Evolutionary conservation across 768 basidiomycete species (phyloP).

Genomic region (Leucosporidium scottii): DNA sequence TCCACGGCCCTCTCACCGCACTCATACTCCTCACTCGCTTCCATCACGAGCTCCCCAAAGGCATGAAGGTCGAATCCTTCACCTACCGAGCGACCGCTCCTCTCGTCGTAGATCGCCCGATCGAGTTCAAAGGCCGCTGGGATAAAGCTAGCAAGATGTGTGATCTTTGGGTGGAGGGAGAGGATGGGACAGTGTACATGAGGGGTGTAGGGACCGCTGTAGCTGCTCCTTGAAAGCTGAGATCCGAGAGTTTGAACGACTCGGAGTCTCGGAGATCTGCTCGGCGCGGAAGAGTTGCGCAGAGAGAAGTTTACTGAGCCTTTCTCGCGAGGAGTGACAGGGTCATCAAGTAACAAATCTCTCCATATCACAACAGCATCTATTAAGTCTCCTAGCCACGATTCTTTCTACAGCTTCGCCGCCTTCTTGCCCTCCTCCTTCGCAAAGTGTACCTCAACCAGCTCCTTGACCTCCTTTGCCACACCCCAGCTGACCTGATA

Average conservation of each 20-base stretch:
- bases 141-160: background rate
- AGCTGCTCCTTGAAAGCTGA: too few relatives aligned
- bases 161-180: background rate
- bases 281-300: too few relatives aligned
- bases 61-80: background rate
- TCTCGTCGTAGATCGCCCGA: background rate
- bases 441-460: conserved; percentile 4
- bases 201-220: too few relatives aligned
- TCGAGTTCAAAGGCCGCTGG: background rate
- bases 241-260: too few relatives aligned
- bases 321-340: too few relatives aligned
- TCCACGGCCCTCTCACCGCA: background rate
- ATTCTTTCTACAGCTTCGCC: too few relatives aligned
- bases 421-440: background rate
- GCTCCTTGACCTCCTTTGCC: conserved; percentile 19
- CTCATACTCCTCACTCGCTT: background rate
- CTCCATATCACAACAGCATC: too few relatives aligned
- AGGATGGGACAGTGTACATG: background rate
- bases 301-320: too few relatives aligned
- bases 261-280: too few relatives aligned
- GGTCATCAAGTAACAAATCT: too few relatives aligned
- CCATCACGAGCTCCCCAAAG: background rate
- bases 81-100: background rate
- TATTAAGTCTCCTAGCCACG: too few relatives aligned
- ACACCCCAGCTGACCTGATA: conserved; percentile 29